A percentile compares a stretch with the other conserved stretches of the same genome.
Conservation (phyloP, 2,329 filamentous ascomycete species). For the Cercospora sesami region DNA sequence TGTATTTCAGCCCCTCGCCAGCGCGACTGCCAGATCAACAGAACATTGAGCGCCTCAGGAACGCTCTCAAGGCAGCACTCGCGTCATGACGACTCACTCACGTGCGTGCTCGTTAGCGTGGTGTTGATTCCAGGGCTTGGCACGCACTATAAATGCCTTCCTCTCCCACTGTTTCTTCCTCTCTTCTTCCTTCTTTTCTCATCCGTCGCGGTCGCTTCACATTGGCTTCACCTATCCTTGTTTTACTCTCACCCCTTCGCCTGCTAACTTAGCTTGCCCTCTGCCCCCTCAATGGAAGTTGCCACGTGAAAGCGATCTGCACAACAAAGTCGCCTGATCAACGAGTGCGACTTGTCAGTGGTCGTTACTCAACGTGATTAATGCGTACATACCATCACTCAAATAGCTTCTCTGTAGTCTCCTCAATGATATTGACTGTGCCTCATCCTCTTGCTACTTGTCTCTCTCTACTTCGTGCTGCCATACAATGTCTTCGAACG, state of each 20-base stretch:
- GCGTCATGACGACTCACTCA: neutral
- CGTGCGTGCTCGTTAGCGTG: neutral
- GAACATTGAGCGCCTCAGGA: neutral
- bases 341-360: neutral
- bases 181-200: neutral
- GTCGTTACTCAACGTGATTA: neutral
- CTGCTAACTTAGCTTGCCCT: neutral
- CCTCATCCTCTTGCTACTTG: neutral
- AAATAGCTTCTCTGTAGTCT: neutral
- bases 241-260: neutral
- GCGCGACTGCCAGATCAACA: neutral
- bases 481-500: neutral
- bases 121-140: neutral
- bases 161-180: neutral
- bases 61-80: neutral
- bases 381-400: neutral
- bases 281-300: neutral
- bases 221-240: neutral
- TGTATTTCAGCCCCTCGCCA: neutral
- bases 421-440: neutral
- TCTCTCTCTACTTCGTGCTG: neutral
- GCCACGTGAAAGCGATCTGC: neutral
- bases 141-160: neutral
- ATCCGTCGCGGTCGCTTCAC: neutral
- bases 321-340: neutral